Base-by-base conservation (phyloP, 257 asterid genomes). In the Voacanga thouarsii region DNA sequence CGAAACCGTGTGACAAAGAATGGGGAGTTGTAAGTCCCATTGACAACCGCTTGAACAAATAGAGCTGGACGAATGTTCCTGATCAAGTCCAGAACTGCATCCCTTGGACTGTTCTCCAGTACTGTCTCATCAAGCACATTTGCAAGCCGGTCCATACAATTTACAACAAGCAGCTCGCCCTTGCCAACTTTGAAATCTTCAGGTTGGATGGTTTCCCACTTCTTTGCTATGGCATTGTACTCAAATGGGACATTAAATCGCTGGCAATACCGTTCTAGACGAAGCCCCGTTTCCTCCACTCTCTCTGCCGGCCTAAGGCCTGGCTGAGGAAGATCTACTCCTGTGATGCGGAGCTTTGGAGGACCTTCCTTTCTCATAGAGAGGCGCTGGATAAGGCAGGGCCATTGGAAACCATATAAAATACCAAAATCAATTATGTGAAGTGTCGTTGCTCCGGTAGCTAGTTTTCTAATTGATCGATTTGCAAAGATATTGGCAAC, bases 81-180 rank as follows among this genome's bases (percentile, higher is more conserved):
- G 73, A 85, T 85, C 75, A 85, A 60, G 44, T 76, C 65, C 10
- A 85, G 72, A n/a, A 85, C 88, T 70, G 47, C 77, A 76, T 85
- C 86, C 72, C 88, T 78, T 15, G 88, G 88, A 64, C 86, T 77
- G 51, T 69, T 68, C 75, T 67, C 82, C 26, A 85, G 76, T 7
- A 82, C 86, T 10, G 88, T 85, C 79, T 85, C 88, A 72, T 85
- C 88, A 15, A 83, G 86, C 67, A 85, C 82, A 75, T 85, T 82
- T 12, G 84, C 84, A 26, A 85, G 88, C 67, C 88, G 74, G 39
- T 74, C 78, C 82, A 82, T 30, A 21, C 88, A 82, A 45, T 85
- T 85, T 65, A 82, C 88, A n/a, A 83, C 79, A 3, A 85, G 67
- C 55, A 82, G 77, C 50, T 82, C 86, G 19, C 73, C 84, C 47